phyloP scores from a whole-genome alignment of 2,329 filamentous ascomycete species.

The Colletotrichum liaoningense region DNA sequence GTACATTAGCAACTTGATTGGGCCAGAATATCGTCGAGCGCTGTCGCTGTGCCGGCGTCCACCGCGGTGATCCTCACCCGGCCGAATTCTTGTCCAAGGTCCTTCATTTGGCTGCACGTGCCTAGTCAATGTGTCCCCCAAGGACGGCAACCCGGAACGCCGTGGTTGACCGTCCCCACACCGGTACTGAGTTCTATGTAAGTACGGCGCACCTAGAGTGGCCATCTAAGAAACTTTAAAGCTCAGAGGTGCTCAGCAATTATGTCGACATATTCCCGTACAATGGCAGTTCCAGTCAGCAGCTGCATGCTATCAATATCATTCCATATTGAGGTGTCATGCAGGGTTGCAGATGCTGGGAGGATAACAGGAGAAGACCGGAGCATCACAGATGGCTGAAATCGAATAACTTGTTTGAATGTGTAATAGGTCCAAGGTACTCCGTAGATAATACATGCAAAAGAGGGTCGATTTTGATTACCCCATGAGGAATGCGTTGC shows the following conservation, averaged over 20 bases:
- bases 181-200: too few relatives aligned
- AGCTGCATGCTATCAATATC: not conserved
- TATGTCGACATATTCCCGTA: not conserved
- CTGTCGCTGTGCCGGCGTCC: not conserved
- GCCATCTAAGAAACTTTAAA: not conserved
- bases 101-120: not conserved
- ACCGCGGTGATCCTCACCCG: not conserved
- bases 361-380: not conserved
- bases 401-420: not conserved
- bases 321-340: not conserved
- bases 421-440: not conserved
- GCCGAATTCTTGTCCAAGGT: not conserved
- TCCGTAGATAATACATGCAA: too few relatives aligned
- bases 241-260: not conserved
- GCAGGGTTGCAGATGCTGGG: too few relatives aligned
- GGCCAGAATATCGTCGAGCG: not conserved
- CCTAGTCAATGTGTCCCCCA: not conserved
- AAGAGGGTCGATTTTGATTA: not conserved
- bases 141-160: not conserved
- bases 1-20: not conserved
- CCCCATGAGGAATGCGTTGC: not conserved
- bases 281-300: not conserved
- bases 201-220: too few relatives aligned
- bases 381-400: not conserved
- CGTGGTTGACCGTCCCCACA: not conserved